Evolutionary conservation across 331 rosid species (phyloP).

Genomic region (Rhamnella rubrinervis): DNA sequence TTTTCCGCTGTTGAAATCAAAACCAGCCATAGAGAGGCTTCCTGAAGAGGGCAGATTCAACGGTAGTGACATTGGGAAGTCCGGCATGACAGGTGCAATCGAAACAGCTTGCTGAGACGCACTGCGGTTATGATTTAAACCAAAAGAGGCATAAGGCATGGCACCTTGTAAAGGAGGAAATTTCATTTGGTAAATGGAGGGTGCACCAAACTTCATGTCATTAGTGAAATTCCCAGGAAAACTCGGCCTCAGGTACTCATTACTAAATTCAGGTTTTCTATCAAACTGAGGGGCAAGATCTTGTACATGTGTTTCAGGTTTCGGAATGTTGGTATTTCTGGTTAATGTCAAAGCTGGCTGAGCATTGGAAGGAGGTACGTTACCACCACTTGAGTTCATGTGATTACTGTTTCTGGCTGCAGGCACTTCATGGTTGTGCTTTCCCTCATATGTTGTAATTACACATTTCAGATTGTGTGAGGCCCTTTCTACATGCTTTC

Average conservation of each 20-base stretch:
- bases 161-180: constrained; percentile 44
- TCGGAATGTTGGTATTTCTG: constrained; percentile 32
- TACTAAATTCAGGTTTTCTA: constrained; percentile 53
- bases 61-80: constrained; percentile 61
- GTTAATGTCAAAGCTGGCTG: constrained; percentile 40
- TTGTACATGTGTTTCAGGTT: constrained; percentile 47
- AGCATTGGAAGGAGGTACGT: constrained; percentile 37
- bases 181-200: constrained; percentile 60
- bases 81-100: constrained; percentile 45
- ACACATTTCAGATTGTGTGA: constrained; percentile 67
- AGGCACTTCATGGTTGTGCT: constrained; percentile 82
- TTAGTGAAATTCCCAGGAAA: constrained; percentile 47
- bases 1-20: constrained; percentile 39
- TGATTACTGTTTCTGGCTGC: constrained; percentile 64
- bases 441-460: constrained; percentile 80
- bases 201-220: constrained; percentile 55
- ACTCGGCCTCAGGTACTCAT: constrained; percentile 43
- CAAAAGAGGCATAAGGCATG: constrained; percentile 48
- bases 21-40: constrained; percentile 41
- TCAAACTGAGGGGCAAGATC: constrained; percentile 56
- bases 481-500: constrained; percentile 95
- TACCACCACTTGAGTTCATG: constrained; percentile 39
- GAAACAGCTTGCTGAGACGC: constrained; percentile 40
- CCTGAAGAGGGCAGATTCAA: constrained; percentile 49
- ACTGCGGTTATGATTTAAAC: constrained; percentile 36